These are phyloP conservation scores for Musa troglodytarum DNA, from an alignment of 176 grass and related monocot species.

Conservation along the genomic window DNA sequence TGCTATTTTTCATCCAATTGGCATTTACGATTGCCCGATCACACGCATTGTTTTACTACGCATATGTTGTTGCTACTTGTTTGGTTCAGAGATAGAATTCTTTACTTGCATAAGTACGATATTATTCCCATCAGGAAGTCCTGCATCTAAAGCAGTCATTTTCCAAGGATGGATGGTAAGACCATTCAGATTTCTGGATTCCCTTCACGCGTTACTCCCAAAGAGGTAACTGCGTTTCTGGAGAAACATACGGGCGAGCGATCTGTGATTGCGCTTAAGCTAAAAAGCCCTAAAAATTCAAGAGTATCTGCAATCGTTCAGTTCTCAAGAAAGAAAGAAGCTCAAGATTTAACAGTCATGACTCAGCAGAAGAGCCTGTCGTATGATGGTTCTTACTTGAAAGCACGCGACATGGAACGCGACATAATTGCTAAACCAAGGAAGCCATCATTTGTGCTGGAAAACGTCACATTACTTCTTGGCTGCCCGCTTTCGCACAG, in stretches of 20 bases:
- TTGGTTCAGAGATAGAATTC: too few species aligned
- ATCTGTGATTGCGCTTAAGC: conserved; percentile 55
- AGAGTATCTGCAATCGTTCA: conserved; percentile 61
- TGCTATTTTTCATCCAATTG: too few species aligned
- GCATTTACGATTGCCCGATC: too few species aligned
- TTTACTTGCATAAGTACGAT: too few species aligned
- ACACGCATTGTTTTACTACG: too few species aligned
- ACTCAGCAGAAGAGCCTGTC: conserved; percentile 1
- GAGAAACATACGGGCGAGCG: conserved; percentile 37
- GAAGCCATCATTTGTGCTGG: conserved; percentile 36
- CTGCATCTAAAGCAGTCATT: background rate
- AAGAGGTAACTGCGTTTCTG: conserved; percentile 37
- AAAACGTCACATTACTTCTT: conserved; percentile 33
- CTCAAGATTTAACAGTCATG: conserved; percentile 22
- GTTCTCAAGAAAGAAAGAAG: conserved; percentile 36
- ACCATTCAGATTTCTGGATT: conserved; percentile 51
- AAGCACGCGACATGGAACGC: conserved; percentile 19
- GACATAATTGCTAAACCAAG: conserved; percentile 72
- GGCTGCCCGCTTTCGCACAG: conserved; percentile 54
- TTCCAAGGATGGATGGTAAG: conserved; percentile 35
- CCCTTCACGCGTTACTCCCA: conserved; percentile 30
- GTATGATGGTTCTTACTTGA: conserved; percentile 30
- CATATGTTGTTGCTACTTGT: too few species aligned
- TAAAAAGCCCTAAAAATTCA: conserved; percentile 58
- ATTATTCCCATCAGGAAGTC: too few species aligned